A percentile compares a stretch with the other conserved stretches of the same genome.
These are phyloP conservation scores for Nigrospora oryzae DNA, from an alignment of 2,329 filamentous ascomycete genomes.

Conservation along the genomic window DNA sequence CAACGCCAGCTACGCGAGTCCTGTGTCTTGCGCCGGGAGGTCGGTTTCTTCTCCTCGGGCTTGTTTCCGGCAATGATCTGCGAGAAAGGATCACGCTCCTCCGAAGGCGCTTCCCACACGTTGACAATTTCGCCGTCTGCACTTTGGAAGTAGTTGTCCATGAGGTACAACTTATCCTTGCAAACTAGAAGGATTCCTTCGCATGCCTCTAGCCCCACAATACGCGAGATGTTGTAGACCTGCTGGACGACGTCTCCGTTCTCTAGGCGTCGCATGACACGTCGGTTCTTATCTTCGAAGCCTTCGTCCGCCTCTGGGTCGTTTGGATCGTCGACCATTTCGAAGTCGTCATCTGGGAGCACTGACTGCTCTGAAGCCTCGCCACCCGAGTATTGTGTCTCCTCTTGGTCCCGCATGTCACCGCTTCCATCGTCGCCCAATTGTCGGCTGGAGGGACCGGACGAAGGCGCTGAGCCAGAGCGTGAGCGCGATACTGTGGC, in stretches of 20 bases:
- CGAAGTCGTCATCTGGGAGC: conserved; percentile 79
- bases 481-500: conserved; percentile 1
- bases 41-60: conserved; percentile 51
- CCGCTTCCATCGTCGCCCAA: too few relatives aligned
- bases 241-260: conserved; percentile 87
- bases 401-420: background rate
- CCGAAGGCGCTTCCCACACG: conserved; percentile 83
- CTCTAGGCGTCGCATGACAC: conserved; percentile 90
- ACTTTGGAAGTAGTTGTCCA: conserved; percentile 94
- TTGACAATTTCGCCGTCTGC: conserved; percentile 95
- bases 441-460: conserved; percentile 1
- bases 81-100: conserved; percentile 91
- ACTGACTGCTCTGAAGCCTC: conserved; percentile 17
- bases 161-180: conserved; percentile 84
- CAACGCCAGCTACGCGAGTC: conserved; percentile 88
- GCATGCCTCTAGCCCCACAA: conserved; percentile 85
- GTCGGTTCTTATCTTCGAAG: conserved; percentile 96
- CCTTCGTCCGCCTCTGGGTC: conserved; percentile 66
- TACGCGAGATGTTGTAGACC: conserved; percentile 90
- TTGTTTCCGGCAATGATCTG: conserved; percentile 78
- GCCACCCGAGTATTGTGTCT: conserved; percentile 11
- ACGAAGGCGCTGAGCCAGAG: conserved; percentile 2
- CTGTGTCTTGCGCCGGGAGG: conserved; percentile 54
- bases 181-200: conserved; percentile 91
- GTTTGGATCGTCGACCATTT: conserved; percentile 89